Conservation (phyloP, 495 filamentous ascomycete genomes). For the Hyphodiscus hymeniophilus region DNA sequence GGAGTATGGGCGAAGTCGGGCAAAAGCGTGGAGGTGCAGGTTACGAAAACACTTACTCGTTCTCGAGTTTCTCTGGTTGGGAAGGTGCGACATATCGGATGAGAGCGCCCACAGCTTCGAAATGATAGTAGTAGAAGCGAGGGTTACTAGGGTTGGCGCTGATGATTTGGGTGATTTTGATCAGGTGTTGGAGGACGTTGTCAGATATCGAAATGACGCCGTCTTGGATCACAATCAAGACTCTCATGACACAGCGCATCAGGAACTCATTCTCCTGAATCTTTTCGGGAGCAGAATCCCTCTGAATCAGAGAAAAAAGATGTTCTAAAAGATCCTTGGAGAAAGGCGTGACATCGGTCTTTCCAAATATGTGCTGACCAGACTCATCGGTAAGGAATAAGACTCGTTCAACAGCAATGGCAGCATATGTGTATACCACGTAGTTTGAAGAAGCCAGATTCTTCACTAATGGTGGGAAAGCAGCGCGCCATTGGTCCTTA, state of each 20-base stretch:
- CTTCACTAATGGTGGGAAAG: constrained; percentile 82
- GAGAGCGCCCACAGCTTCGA: constrained; percentile 92
- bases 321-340: constrained; percentile 83
- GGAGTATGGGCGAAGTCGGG: too few species aligned
- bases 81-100: constrained; percentile 64
- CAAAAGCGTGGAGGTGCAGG: too few species aligned
- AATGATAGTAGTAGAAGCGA: constrained; percentile 96
- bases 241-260: constrained; percentile 97
- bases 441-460: constrained; percentile 82
- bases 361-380: constrained; percentile 65
- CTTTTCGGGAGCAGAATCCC: constrained; percentile 73
- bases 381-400: constrained; percentile 69
- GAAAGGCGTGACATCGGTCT: constrained; percentile 63
- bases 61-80: constrained; percentile 66
- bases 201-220: constrained; percentile 62
- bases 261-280: constrained; percentile 98
- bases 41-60: constrained; percentile 35
- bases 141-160: constrained; percentile 93
- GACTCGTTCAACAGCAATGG: constrained; percentile 85
- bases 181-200: constrained; percentile 63
- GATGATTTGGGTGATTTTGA: constrained; percentile 82
- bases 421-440: constrained; percentile 94
- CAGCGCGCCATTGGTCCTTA: constrained; percentile 77
- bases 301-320: constrained; percentile 84
- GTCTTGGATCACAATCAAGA: constrained; percentile 85